These are phyloP conservation scores for Penicillium sclerotiorum DNA, from an alignment of 2,329 filamentous ascomycete species.

Conservation along the genomic window DNA sequence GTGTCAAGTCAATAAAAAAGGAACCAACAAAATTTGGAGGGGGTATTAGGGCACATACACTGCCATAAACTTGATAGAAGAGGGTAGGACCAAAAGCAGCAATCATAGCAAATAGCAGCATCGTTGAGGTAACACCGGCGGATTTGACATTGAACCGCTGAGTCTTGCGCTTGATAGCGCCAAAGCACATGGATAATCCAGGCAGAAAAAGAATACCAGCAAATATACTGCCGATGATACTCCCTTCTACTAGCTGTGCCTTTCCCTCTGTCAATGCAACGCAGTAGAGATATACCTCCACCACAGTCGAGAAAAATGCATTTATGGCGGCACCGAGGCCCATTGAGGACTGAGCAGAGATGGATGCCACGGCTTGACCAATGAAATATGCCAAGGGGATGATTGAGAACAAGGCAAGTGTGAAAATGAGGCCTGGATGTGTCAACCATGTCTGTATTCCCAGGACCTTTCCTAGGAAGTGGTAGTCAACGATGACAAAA, in stretches of 20 bases:
- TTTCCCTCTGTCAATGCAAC: slow-evolving; percentile 92
- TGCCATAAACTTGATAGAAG: slow-evolving; percentile 98
- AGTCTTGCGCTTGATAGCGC: slow-evolving; percentile 95
- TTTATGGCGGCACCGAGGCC: slow-evolving; percentile 95
- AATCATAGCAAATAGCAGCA: slow-evolving; percentile 95
- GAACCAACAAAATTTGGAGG: too few relatives aligned
- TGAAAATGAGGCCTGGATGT: slow-evolving; percentile 82
- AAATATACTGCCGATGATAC: slow-evolving; percentile 96
- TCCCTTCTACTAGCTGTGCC: slow-evolving; percentile 88
- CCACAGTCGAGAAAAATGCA: slow-evolving; percentile 95
- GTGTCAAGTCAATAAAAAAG: slow-evolving; percentile 35
- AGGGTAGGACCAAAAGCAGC: slow-evolving; percentile 93
- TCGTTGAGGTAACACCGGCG: slow-evolving; percentile 94
- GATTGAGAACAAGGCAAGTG: slow-evolving; percentile 82
- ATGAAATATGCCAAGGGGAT: slow-evolving; percentile 98
- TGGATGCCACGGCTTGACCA: slow-evolving; percentile 95
- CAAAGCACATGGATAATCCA: slow-evolving; percentile 97
- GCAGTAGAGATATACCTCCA: slow-evolving; percentile 97
- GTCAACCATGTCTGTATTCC: slow-evolving; percentile 74
- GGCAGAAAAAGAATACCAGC: slow-evolving; percentile 93
- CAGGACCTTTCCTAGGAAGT: slow-evolving; percentile 70
- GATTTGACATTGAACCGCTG: slow-evolving; percentile 97
- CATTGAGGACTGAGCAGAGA: slow-evolving; percentile 98
- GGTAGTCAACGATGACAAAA: slow-evolving; percentile 93
- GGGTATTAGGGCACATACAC: slow-evolving; percentile 56